Base-by-base conservation (phyloP, 2,329 filamentous ascomycete genomes). In the Cadophora sp. region DNA sequence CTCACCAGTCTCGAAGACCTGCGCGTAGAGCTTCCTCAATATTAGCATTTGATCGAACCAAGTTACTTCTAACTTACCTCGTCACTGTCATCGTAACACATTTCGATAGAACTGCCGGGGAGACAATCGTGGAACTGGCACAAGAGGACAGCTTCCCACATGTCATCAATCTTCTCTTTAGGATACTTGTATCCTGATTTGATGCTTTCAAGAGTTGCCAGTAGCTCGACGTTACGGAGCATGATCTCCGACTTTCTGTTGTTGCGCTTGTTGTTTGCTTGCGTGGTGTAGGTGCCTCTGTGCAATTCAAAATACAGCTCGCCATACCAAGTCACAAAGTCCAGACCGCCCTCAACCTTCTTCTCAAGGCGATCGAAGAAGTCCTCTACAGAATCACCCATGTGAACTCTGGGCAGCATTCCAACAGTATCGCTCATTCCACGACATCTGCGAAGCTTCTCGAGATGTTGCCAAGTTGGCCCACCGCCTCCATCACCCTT, bases 71-170 rank as follows among this genome's bases (percentile, higher is more conserved):
- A 53, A 73, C 80, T 77, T 79, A 88, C 87, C 81, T 94, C 87
- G 76, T 97, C 91, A 3, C 94, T 97, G 77, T 99, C 96, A 78
- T 97, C 93, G 75, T 98, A 98, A 79, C 94, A 97, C 94, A 98
- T 97, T 79, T 96, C 94, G 73, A 99, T 98, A 41, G 89, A 92
- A 77, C 93, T 97, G 65, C 96, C 96, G 0, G 96, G 96, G 61
- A 99, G 84, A 77, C 96, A 98, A 77, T 99, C 96, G 72, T 99
- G 96, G 84, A 99, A 99, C 76, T 99, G 96, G 72, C 95, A 98
- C 30, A 98, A 87, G 27, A 98, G 84, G 3, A 95, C 91, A 64
- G 87, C 85, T 81, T 98, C 95, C 96, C 96, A 99, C 89, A 99
- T 96, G 66, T 91, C 86, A 76, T 99, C 96, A 64, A 99, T 90